Evolutionary conservation across 2,329 filamentous ascomycete species (phyloP), one percentile per base, ranked within the genome.

Genomic region (Rutstroemia sp.): DNA sequence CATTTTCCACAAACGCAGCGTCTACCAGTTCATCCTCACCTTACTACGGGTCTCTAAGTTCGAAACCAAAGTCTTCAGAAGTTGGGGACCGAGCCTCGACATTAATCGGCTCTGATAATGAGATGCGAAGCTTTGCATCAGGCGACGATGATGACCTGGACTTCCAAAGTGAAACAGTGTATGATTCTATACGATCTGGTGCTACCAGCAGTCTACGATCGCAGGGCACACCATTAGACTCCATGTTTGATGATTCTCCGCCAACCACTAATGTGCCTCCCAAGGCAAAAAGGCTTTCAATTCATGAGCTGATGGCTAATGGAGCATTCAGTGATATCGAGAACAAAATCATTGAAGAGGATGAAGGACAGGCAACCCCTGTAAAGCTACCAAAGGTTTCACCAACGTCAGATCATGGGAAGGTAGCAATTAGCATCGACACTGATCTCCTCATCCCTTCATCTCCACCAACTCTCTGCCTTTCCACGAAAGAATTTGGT

Each of bases 191-290:
- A 63, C 84, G 86, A 53, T 91, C 88, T 16, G 77, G 80, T 58
- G 85, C 80, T 41, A 90, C 87, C 9, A 79, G 80, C 59, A 86
- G 84, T 60, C 77, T 80, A 54, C 81, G 84, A 58, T 81, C 82
- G 37, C 79, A 83, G 48, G 83, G 89, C 67, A 87, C 86, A 27
- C 86, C 87, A 16, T 74, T 91, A 50, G 87, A 91, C 66, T 88
- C 83, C 23, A 88, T 91, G 76, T 92, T 91, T 70, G 87, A 92
- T 71, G 88, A 92, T 64, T 89, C 87, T 14, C 86, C 85, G 38
- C 80, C 82, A 7, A 80, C 18, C 39, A 79, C 79, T 1, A 77
- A 77, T 18, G 74, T 77, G 54, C 78, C 61, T 59, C 41, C 59
- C 25, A 70, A 66, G 47, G 61, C 48, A 38, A 66, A 67, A 49